phyloP scores from a whole-genome alignment of 169 alveolate genomes.

The Plasmodium reichenowi region DNA sequence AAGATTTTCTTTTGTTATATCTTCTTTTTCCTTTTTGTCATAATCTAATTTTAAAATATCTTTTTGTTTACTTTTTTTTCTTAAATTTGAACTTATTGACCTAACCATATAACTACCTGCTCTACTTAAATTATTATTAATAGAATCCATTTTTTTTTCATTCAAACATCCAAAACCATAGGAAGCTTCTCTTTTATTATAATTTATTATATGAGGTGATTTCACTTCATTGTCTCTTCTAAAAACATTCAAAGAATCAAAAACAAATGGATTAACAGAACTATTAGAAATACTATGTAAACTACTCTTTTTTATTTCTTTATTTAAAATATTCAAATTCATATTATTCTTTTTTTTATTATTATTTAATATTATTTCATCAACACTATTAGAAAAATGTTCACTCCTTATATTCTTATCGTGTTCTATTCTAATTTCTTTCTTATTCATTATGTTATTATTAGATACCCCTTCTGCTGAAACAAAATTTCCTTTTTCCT shows the following conservation, averaged over 20 bases:
- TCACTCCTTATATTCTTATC: not conserved
- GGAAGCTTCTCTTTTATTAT: constrained; percentile 25
- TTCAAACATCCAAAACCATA: constrained; percentile 5
- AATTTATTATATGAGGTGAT: not conserved
- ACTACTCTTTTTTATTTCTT: constrained; percentile 5
- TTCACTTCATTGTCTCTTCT: constrained; percentile 5
- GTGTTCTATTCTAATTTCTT: not conserved
- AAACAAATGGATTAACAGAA: not conserved
- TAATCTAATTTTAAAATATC: constrained; percentile 38
- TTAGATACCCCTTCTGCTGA: too few species aligned
- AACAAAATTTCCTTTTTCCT: too few species aligned
- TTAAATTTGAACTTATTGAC: constrained; percentile 64
- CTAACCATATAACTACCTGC: constrained; percentile 49
- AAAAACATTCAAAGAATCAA: not conserved
- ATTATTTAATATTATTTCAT: not conserved
- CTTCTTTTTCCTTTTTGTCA: constrained; percentile 75
- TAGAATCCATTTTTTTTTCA: constrained; percentile 7
- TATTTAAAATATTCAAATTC: not conserved
- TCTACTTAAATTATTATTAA: constrained; percentile 9
- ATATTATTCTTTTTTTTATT: not conserved
- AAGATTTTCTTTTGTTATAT: constrained; percentile 63
- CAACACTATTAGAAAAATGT: not conserved
- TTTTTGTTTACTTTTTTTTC: constrained; percentile 36
- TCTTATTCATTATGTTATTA: not conserved
- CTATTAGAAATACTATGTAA: not conserved